Evolutionary conservation across 1,284 basidiomycete genomes (phyloP), one percentile per base, ranked within the genome.

Genomic region (Ustilago esculenta): DNA sequence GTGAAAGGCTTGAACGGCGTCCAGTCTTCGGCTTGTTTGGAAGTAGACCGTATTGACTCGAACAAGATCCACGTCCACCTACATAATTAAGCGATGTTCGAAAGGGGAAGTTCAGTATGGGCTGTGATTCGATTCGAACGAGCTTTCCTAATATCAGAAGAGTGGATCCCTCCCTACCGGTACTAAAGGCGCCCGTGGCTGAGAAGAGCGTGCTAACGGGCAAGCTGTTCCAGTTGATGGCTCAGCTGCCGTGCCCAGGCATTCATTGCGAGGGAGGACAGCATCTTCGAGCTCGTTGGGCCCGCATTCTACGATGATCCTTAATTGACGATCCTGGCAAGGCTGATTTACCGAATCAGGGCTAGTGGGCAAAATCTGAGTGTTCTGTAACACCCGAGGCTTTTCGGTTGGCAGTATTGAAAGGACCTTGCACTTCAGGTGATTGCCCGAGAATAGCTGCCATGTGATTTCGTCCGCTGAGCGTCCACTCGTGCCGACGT

Each of bases 11-110:
- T 43, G 25, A 35, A 67, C 57, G 8, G 64, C 52, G 6, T 43
- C 30, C 17, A 50, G 39, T n/a, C 57, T 23, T 15, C 51, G 39
- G 5, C 37, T 47, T 2, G 57, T 55, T 11, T 46, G 37, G 23
- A 47, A 56, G 41, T 59, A 59, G 2, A 40, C 36, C n/a, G 48
- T 33, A 30, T 56, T 59, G 43, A 61, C 47, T 12, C 45, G 44
- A 10, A 61, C 57, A 3, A 67, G 29, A 23, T 67, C 53, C 10
- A 59, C 53, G 23, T 67, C 57, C 25, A 44, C 52, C 64, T 67
- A 11, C 1, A 30, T 8, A 7, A 9, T n/a, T 23, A 30, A n/a
- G 17, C 15, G 4, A n/a, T 15, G 17, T 23, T 8, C 14, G 32
- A 15, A 15, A 23, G 11, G n/a, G 8, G 2, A 20, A 9, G 9